phyloP scores from a whole-genome alignment of 177 flowering plant genomes.

The Vitis hybrid region DNA sequence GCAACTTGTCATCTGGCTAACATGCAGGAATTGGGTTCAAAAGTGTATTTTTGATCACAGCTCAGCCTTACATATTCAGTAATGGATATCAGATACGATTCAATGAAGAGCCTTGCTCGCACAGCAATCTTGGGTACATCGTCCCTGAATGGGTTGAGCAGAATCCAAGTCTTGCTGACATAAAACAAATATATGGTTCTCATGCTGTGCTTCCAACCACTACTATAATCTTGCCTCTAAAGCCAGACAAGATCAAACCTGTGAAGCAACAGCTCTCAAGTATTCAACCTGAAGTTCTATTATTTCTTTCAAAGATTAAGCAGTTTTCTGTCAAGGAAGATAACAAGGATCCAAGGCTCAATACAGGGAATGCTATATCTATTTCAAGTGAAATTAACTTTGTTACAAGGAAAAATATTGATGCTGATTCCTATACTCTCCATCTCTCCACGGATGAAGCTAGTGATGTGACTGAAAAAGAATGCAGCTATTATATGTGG shows the following conservation, averaged over 20 bases:
- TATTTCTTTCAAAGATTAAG: slow-evolving; percentile 70
- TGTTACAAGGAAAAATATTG: slow-evolving; percentile 50
- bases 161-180: slow-evolving; percentile 49
- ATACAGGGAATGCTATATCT: slow-evolving; percentile 47
- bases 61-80: slow-evolving; percentile 71
- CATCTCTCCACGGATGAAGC: slow-evolving; percentile 50
- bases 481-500: slow-evolving; percentile 77
- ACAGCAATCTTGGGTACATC: slow-evolving; percentile 59
- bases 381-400: slow-evolving; percentile 58
- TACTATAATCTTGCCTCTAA: slow-evolving; percentile 57
- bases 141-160: slow-evolving; percentile 85
- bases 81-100: slow-evolving; percentile 75
- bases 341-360: slow-evolving; percentile 36
- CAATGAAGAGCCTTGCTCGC: slow-evolving; percentile 52
- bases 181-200: slow-evolving; percentile 48
- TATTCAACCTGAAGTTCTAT: slow-evolving; percentile 68
- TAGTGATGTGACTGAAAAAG: slow-evolving; percentile 13
- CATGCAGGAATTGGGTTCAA: slow-evolving; percentile 80
- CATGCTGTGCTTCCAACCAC: slow-evolving; percentile 49
- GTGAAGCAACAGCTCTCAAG: slow-evolving; percentile 68
- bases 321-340: slow-evolving; percentile 58
- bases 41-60: slow-evolving; percentile 74
- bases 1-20: neutral
- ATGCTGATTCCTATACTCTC: slow-evolving; percentile 68
- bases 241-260: slow-evolving; percentile 57